Evolutionary conservation across 2,329 filamentous ascomycete genomes (phyloP), one percentile per base, ranked within the genome.

Genomic region (Fusarium dlaminii): DNA sequence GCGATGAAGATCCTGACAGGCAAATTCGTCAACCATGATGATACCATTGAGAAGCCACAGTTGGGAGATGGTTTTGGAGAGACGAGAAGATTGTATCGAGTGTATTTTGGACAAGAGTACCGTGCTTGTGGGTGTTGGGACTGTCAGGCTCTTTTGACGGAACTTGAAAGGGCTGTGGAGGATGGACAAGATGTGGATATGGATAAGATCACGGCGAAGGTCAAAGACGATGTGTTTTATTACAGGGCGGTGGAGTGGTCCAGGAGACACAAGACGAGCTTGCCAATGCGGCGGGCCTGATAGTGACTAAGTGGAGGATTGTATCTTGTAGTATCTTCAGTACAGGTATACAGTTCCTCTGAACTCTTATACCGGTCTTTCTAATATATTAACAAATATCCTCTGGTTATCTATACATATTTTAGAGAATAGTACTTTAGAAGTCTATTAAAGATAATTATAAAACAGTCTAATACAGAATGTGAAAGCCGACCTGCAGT

Each of bases 1-100:
- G 69, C 61, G 2, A 74, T 74, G 49, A 73, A 74, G 43, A 46
- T 59, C 0, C 18, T 72, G 5, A 57, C 68, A 0, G 79, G 80
- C 0, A 66, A 70, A 7, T 80, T 82, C 52, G 75, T 85, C 42
- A 81, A 85, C 30, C 83, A 85, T 63, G 81, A 85, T 56, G 84
- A 86, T 56, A 83, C 68, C 5, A 79, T 85, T 27, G 79, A 52
- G 1, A 70, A 77, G 42, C 63, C 56, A 14, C 68, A 59, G 39
- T 65, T 84, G 3, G 74, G 74, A 0, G 62, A 72, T n/a, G 80
- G 81, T 0, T 78, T 80, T 22, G 73, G 73, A 0, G 70, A 78
- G 39, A 82, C 83, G 4, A 75, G 72, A 45, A 57, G 65, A 24
- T 22, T 83, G 6, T 84, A 77, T 57, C 73, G 73, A 1, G 68